Base-by-base conservation (phyloP, 2,329 filamentous ascomycete species). In the Aphanoascus verrucosus region DNA sequence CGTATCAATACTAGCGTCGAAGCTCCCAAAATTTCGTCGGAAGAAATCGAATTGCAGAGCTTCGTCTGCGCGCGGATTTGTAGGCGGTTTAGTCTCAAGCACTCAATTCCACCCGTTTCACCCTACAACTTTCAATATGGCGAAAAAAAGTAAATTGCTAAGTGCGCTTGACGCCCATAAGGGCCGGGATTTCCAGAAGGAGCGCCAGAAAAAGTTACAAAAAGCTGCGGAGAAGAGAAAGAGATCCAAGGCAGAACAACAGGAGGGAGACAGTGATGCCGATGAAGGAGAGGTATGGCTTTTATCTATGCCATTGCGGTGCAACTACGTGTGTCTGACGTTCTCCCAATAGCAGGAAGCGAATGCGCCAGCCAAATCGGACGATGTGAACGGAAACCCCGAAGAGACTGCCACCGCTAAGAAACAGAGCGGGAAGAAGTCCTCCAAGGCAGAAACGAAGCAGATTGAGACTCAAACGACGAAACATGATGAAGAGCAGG, bases 201-300 rank as follows among this genome's bases (percentile, higher is more conserved):
- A 91, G 68, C 82, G 86, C 68, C 85, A 91, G 67, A 81, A 82
- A 66, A 86, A 84, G 72, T 74, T 84, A 63, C 71, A 67, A 57
- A 77, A 65, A 72, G 65, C 69, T 52, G 72, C 66, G n/a, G 70
- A 72, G 58, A 76, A 75, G 60, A 69, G 61, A 56, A 75, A 74
- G 60, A 61, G 60, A 51, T 55, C 63, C 53, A 71, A 69, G 57
- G 20, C 50, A 19, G 50, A 54, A 47, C 44, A 57, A 32, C 41
- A 53, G 35, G 45, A 42, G 19, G 55, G 57, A 23, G 53, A 59
- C 12, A 53, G 53, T n/a, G 53, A 52, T 14, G 54, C 14, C 28
- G 56, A 59, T 37, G 57, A 46, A 8, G 50, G 56, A n/a, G 56
- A 61, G 38, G 59, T 55, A 37, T 28, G 53, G 55, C 37, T 49